These are phyloP conservation scores for Kluyveromyces nonfermentans DNA, from an alignment of 805 yeast species.

Conservation along the genomic window DNA sequence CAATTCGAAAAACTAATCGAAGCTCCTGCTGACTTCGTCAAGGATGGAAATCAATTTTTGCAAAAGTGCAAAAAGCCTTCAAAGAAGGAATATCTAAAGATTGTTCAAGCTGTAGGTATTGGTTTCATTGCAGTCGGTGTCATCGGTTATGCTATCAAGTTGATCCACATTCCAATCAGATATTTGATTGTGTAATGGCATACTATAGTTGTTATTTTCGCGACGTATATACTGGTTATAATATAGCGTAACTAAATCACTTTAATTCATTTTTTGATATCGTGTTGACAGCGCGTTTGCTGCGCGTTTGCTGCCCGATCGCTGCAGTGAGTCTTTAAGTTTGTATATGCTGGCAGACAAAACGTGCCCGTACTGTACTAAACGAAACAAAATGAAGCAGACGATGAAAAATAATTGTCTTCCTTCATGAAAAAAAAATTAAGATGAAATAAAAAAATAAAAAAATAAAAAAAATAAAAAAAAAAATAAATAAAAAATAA, in stretches of 20 bases:
- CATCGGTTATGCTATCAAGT: constrained; percentile 91
- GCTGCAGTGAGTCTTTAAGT: too few relatives aligned
- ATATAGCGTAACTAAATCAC: neutral
- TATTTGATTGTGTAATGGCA: constrained; percentile 73
- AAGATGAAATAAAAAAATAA: too few relatives aligned
- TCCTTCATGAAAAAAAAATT: too few relatives aligned
- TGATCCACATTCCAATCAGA: constrained; percentile 92
- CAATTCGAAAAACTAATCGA: constrained; percentile 61
- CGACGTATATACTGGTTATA: constrained; percentile 4
- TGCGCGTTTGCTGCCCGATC: too few relatives aligned
- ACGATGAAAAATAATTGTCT: too few relatives aligned
- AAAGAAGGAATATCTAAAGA: constrained; percentile 74
- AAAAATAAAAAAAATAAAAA: neutral
- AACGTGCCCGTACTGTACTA: too few relatives aligned
- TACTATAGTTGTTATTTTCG: neutral
- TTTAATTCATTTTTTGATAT: neutral
- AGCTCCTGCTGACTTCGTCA: constrained; percentile 83
- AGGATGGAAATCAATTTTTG: constrained; percentile 83
- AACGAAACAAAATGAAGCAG: too few relatives aligned
- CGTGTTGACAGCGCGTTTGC: too few relatives aligned
- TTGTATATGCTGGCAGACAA: neutral
- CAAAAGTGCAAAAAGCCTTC: constrained; percentile 91
- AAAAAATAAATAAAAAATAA: neutral
- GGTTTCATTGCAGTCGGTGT: constrained; percentile 98
- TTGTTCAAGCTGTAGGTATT: constrained; percentile 90